Evolutionary conservation across 176 grass and related monocot species (phyloP).

Genomic region (Secale cereale): DNA sequence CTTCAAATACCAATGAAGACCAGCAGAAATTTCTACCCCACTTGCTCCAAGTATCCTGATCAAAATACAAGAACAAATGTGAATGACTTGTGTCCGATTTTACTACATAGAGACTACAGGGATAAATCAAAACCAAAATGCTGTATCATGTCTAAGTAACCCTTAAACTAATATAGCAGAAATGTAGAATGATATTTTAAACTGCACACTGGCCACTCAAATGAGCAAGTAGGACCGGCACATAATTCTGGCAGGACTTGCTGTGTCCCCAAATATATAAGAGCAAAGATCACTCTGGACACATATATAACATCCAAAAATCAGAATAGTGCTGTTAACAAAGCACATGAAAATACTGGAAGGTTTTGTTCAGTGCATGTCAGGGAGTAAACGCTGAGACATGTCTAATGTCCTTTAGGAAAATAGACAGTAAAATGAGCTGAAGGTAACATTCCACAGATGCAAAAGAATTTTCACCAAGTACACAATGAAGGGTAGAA

Average conservation of each 20-base stretch:
- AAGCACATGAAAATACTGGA: neutral
- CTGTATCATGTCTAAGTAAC: neutral
- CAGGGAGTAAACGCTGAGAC: neutral
- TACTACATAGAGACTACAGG: neutral
- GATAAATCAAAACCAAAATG: neutral
- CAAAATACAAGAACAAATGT: conserved; percentile 25
- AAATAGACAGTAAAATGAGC: neutral
- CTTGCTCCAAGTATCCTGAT: conserved; percentile 51
- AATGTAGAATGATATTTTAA: neutral
- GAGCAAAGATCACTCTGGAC: neutral
- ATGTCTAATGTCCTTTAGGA: neutral
- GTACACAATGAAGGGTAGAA: neutral
- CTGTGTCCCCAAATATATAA: neutral
- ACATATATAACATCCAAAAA: neutral
- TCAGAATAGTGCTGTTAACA: neutral
- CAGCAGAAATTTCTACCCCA: conserved; percentile 73
- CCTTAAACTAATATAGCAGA: conserved; percentile 5
- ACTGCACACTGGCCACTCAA: neutral
- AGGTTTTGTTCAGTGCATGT: neutral
- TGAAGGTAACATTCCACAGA: neutral
- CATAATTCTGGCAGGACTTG: conserved; percentile 16
- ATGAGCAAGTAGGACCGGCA: neutral
- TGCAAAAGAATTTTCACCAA: neutral
- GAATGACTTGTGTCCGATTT: neutral
- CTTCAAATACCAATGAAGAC: conserved; percentile 73